Base-by-base conservation (phyloP, 2,329 filamentous ascomycete species). In the Diaporthe sp. region DNA sequence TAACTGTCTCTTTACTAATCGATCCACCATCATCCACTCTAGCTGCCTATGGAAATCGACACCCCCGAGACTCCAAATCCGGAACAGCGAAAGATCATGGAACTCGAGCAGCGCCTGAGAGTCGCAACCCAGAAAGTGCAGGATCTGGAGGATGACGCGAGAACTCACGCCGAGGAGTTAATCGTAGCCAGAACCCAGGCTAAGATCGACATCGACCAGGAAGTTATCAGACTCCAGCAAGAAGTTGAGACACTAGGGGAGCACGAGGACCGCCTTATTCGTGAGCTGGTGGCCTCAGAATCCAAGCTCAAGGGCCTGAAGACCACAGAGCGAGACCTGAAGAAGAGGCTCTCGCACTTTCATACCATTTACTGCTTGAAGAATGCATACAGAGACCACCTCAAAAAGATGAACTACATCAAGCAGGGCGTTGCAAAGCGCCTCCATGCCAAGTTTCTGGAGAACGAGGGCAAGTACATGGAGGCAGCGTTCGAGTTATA, bases 91-190 rank as follows among this genome's bases (percentile, higher is more conserved):
- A 39, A 37, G 13, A 39, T 55, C 12, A n/a, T 20, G 34, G 65
- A 70, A 20, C 65, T 70, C n/a, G 34, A 70, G 65, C 65, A 70
- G 31, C 65, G 65, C 2, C n/a, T 70, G 47, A 70, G n/a, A 20
- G 34, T 9, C 1, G 65, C 65, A 28, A 70, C 7, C 4, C 65
- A 51, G 44, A 70, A 47, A 39, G 28, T 53, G 3, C 22, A 55
- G 34, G 34, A 55, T 17, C n/a, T 70, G 13, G 65, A 70, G 47
- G 34, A 55, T 37, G 31, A 70, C 10, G 47, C 47, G 28, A 55
- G 17, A 42, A 8, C 13, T 20, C 47, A 70, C 8, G 15, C 22
- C 6, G 65, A 70, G n/a, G 65, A 70, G 34, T 47, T 70, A 13
- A 10, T 70, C 7, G 47, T 70, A 9, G 65, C 65, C n/a, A 70